Percentiles rank a stretch among this genome's conserved stretches.
Conservation (phyloP, 2,329 filamentous ascomycete genomes). For the Calonectria pseudoreteaudii region DNA sequence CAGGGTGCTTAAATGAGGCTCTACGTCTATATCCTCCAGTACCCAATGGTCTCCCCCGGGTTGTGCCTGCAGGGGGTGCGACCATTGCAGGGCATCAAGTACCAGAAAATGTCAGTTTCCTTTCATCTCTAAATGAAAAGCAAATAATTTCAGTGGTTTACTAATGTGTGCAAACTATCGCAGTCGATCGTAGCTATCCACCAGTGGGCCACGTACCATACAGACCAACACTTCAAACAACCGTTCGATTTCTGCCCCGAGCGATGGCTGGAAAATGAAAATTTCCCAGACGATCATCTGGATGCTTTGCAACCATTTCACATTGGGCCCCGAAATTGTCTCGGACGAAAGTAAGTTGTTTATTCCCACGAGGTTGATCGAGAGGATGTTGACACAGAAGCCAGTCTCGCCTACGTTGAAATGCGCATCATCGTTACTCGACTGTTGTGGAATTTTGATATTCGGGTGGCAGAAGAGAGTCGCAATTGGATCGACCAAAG, state of each 20-base stretch:
- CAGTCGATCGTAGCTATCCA: constrained; percentile 10
- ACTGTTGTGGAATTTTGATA: constrained; percentile 2
- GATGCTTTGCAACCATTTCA: constrained; percentile 23
- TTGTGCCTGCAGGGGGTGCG: background rate
- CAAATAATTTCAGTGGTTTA: background rate
- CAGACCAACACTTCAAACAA: constrained; percentile 8
- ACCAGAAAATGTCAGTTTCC: background rate
- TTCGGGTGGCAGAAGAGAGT: background rate
- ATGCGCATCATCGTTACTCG: background rate
- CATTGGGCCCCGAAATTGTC: constrained; percentile 12
- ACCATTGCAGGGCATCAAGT: background rate
- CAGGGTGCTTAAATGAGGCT: constrained; percentile 5
- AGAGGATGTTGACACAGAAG: background rate
- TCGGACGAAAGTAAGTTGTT: constrained; percentile 11
- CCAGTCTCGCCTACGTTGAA: constrained; percentile 3
- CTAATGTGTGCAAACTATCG: background rate
- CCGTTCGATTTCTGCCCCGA: constrained; percentile 21
- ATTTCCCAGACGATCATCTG: background rate
- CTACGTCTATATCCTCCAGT: constrained; percentile 10
- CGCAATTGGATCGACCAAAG: constrained; percentile 4
- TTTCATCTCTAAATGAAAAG: background rate
- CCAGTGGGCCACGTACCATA: constrained; percentile 23
- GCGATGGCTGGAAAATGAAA: constrained; percentile 9
- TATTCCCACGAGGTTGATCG: background rate
- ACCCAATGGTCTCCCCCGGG: background rate